Conservation (phyloP, 441 rosid species). For the Eutrema salsugineum region DNA sequence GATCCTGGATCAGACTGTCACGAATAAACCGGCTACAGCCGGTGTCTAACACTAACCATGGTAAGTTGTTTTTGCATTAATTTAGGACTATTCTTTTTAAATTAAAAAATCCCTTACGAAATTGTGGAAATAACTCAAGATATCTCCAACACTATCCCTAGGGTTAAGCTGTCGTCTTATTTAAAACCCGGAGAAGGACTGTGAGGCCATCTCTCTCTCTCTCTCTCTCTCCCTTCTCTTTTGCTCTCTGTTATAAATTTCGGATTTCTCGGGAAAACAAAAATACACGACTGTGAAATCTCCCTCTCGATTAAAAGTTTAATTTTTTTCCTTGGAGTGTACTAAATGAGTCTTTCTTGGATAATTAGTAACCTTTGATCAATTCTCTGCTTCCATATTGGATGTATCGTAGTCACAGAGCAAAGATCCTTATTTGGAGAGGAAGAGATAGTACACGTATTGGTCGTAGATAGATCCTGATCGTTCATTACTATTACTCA, state of each 20-base stretch:
- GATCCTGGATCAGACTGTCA: neutral
- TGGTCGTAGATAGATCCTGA: conserved; percentile 12
- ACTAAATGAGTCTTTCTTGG: neutral
- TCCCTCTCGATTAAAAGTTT: neutral
- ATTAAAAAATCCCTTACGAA: neutral
- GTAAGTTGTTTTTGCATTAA: neutral
- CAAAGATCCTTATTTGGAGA: conserved; percentile 12
- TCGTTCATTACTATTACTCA: neutral
- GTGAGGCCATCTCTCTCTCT: conserved; percentile 22
- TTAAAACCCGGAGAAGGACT: conserved; percentile 25
- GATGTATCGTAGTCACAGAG: neutral
- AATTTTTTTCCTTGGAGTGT: neutral
- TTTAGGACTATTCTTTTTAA: neutral
- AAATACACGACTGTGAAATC: neutral
- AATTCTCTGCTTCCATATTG: neutral
- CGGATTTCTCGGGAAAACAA: neutral
- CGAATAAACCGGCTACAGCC: conserved; percentile 11
- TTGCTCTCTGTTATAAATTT: conserved; percentile 4
- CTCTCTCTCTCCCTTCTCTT: neutral
- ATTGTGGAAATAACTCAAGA: conserved; percentile 4
- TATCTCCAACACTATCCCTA: conserved; percentile 20
- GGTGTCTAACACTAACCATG: neutral
- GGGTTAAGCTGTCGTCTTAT: conserved; percentile 32
- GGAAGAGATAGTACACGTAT: neutral
- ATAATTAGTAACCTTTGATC: neutral